Base-by-base conservation (phyloP, 768 basidiomycete species). In the Mrakia blollopis region DNA sequence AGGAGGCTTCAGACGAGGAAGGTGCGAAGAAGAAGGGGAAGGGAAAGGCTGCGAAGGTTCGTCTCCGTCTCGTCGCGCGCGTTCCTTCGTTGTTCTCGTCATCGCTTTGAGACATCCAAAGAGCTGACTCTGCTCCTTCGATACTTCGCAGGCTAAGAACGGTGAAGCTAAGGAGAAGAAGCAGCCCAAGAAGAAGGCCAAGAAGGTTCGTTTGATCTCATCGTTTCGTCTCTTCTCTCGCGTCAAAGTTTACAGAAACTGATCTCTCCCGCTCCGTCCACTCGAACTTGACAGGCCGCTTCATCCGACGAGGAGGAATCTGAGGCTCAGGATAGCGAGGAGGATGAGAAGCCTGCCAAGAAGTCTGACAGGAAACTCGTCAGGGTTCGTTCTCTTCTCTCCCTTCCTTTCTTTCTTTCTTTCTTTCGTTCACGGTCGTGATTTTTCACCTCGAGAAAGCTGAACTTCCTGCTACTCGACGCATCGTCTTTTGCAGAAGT, bases 271-370 rank as follows among this genome's bases (percentile, higher is more conserved):
- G 23, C 57, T 7, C 25, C 18, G 54, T 57, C 25, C 9, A 44
- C 44, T 44, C 14, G 2, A 3, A 37, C 35, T 30, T 35, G 11
- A 2, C 35, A 63, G 30, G 62, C 35, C 37, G 62, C 62, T 9
- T 37, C 30, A 13, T 39, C 65, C 37, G 65, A n/a, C 65, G 39
- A 68, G 37, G 39, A 57, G 57, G 57, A 57, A n/a, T 57, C 57
- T n/a, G 57, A 57, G 28, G 57, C 57, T 28, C 57, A 57, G 57
- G 57, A 57, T 57, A 28, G 25, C 23, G 39, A 68, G 37, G 65
- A 68, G 37, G 65, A 68, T 9, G 63, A 65, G 32, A 39, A 68
- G 37, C 35, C 35, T n/a, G 65, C 65, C 1, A 68, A 39, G 65
- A 68, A 35, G 65, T 18, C 30, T 6, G 35, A 37, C 14, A 68